These are phyloP conservation scores for Cerrena zonata DNA, from an alignment of 1,284 basidiomycete genomes.

Conservation along the genomic window DNA sequence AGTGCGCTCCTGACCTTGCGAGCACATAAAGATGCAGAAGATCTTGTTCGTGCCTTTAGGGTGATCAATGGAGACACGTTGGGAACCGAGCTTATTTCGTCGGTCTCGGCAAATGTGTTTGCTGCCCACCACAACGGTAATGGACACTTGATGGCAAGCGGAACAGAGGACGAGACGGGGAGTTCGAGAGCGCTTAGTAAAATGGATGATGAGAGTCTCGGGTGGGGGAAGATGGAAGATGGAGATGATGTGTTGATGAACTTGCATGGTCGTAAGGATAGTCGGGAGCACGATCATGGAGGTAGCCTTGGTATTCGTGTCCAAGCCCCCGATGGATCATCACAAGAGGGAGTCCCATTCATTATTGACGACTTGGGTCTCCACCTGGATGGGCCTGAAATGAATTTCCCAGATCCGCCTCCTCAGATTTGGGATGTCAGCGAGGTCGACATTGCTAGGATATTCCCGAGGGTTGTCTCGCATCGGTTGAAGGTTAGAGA, in stretches of 20 bases:
- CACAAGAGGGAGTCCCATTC: not conserved
- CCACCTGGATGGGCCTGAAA: not conserved
- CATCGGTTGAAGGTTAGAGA: slow-evolving; percentile 64
- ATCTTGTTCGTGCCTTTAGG: slow-evolving; percentile 55
- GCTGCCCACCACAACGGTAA: too few species aligned
- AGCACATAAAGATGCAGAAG: slow-evolving; percentile 54
- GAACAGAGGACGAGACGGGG: slow-evolving; percentile 1
- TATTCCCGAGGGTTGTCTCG: slow-evolving; percentile 63
- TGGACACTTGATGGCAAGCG: not conserved
- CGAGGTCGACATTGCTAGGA: slow-evolving; percentile 64
- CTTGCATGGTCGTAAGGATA: too few species aligned
- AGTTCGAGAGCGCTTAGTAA: slow-evolving; percentile 1
- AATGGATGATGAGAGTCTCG: slow-evolving; percentile 5
- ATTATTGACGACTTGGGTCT: not conserved
- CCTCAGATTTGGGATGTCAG: slow-evolving; percentile 50
- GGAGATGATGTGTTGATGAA: slow-evolving; percentile 2
- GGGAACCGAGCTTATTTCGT: slow-evolving; percentile 20
- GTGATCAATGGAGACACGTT: slow-evolving; percentile 51
- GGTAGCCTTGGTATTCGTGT: not conserved
- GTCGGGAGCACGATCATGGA: not conserved
- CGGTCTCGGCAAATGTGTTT: slow-evolving; percentile 12
- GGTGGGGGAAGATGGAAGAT: slow-evolving; percentile 5
- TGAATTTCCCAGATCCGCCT: slow-evolving; percentile 8
- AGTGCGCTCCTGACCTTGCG: slow-evolving; percentile 58
- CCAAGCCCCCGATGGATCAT: slow-evolving; percentile 1